phyloP scores from a whole-genome alignment of 2,329 filamentous ascomycete genomes.

The Aureobasidium subglaciale region DNA sequence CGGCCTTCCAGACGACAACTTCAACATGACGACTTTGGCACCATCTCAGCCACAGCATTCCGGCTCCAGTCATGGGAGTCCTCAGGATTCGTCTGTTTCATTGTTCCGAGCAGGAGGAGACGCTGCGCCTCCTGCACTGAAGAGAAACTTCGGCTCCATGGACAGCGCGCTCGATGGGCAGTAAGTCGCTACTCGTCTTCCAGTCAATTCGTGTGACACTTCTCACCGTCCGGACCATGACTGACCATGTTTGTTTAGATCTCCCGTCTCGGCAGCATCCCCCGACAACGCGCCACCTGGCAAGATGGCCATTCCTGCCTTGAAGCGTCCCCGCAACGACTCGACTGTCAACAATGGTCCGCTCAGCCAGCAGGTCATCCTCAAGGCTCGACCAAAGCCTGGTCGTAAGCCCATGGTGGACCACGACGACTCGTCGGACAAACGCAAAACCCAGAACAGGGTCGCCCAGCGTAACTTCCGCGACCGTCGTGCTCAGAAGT shows the following conservation, averaged over 20 bases:
- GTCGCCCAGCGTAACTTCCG: constrained; percentile 86
- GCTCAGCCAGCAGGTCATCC: constrained; percentile 18
- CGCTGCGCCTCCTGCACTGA: background rate
- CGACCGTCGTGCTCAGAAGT: constrained; percentile 75
- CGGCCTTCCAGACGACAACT: background rate
- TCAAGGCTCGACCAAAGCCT: constrained; percentile 50
- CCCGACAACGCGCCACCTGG: background rate
- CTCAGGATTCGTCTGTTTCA: background rate
- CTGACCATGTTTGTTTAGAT: background rate
- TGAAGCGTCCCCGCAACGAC: constrained; percentile 1
- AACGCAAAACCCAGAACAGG: constrained; percentile 90
- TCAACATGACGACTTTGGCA: constrained; percentile 1
- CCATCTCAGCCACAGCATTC: background rate
- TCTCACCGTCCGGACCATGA: background rate
- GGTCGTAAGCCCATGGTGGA: constrained; percentile 73
- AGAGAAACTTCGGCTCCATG: background rate
- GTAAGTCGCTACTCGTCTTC: background rate
- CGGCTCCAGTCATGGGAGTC: background rate
- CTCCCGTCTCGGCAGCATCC: background rate
- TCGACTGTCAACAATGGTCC: constrained; percentile 11
- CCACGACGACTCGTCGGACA: constrained; percentile 75
- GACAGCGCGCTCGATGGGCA: background rate
- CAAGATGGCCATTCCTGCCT: constrained; percentile 11
- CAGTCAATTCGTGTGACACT: background rate
- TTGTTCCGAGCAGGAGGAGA: background rate